Evolutionary conservation across 768 basidiomycete species (phyloP).

Genomic region (Symmetrospora coprosmae): DNA sequence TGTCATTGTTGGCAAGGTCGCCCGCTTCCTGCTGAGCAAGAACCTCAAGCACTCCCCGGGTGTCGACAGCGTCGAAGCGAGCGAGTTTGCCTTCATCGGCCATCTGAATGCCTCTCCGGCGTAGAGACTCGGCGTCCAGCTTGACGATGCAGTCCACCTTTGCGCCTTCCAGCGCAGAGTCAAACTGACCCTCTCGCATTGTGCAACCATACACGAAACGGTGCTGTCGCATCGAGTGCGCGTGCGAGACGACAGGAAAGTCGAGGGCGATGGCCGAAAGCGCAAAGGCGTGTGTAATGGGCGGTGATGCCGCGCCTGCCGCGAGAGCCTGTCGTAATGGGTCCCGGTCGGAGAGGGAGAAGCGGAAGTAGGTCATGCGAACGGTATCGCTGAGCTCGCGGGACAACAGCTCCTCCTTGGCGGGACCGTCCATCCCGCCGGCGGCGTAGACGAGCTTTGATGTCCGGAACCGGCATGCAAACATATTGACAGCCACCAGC

Average conservation of each 20-base stretch:
- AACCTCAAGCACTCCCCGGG: constrained; percentile 33
- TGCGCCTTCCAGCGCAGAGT: constrained; percentile 38
- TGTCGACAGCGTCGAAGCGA: constrained; percentile 32
- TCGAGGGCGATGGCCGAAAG: constrained; percentile 39
- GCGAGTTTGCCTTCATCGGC: constrained; percentile 26
- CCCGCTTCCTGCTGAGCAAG: constrained; percentile 32
- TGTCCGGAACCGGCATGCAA: constrained; percentile 37
- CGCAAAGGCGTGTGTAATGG: constrained; percentile 36
- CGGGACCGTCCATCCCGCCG: constrained; percentile 36
- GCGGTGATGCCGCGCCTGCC: too few species aligned
- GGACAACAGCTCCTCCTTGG: constrained; percentile 21
- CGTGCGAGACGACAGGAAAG: constrained; percentile 36
- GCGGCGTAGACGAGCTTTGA: constrained; percentile 39
- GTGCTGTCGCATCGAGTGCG: constrained; percentile 33
- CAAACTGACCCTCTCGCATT: constrained; percentile 38
- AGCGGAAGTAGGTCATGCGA: constrained; percentile 34
- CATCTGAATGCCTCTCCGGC: constrained; percentile 31
- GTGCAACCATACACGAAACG: constrained; percentile 39
- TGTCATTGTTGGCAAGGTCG: constrained; percentile 23
- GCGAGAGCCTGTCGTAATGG: neutral
- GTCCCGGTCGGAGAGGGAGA: constrained; percentile 11
- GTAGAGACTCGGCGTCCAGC: constrained; percentile 35
- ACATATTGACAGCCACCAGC: constrained; percentile 32
- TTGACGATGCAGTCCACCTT: constrained; percentile 42
- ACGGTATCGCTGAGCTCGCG: constrained; percentile 15